Evolutionary conservation across 2,329 filamentous ascomycete species (phyloP).

Genomic region (Sarocladiaceae sp.): DNA sequence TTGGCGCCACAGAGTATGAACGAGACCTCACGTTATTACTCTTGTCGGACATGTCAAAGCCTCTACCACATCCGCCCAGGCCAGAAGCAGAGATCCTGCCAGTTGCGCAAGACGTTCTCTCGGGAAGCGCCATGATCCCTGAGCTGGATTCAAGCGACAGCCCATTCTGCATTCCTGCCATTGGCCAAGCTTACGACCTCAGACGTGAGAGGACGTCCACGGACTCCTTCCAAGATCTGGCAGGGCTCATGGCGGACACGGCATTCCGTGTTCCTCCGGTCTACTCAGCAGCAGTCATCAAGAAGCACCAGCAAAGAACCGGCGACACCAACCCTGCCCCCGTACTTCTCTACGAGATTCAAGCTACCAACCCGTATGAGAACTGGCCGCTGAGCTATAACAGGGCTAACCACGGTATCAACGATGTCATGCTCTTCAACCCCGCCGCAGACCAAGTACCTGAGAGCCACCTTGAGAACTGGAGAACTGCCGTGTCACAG

Average conservation of each 20-base stretch:
- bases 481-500: not conserved
- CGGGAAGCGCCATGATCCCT: not conserved
- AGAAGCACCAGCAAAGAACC: not conserved
- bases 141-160: not conserved
- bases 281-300: not conserved
- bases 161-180: not conserved
- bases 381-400: slow-evolving; percentile 1
- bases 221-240: not conserved
- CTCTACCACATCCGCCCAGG: not conserved
- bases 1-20: slow-evolving; percentile 5
- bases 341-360: slow-evolving; percentile 3
- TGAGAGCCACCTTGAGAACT: not conserved
- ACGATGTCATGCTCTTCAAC: slow-evolving; percentile 7
- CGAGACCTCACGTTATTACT: not conserved
- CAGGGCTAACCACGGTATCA: not conserved
- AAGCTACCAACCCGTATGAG: not conserved
- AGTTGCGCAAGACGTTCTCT: not conserved
- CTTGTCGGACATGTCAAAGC: slow-evolving; percentile 4
- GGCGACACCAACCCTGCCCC: not conserved
- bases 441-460: not conserved
- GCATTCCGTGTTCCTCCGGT: not conserved
- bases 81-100: not conserved
- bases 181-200: not conserved
- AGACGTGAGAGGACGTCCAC: not conserved
- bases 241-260: not conserved